Base-by-base conservation (phyloP, 768 basidiomycete species). In the Rhodocollybia butyracea region DNA sequence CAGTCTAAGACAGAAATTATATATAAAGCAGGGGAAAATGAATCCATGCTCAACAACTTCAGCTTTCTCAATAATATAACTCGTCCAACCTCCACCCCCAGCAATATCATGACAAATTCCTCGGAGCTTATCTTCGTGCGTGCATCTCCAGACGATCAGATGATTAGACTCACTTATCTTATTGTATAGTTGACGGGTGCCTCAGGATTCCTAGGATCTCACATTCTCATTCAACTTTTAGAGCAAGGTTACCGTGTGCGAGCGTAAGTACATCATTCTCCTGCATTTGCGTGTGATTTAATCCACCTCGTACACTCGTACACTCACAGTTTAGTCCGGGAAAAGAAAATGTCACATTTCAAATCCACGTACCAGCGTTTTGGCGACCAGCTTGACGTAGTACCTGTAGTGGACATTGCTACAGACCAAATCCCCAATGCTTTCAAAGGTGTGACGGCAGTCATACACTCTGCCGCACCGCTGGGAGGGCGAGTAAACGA, bases 371-470 rank as follows among this genome's bases (percentile, higher is more conserved):
- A 50, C n/a, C 13, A 50, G 13, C 31, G 48, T 13, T 57, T 58
- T 32, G 59, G 57, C 11, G 59, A 60, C 38, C 32, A 48, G 7
- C 55, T 68, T 43, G 64, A 66, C 46, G 56, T 66, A 5, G 60
- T 65, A 2, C 29, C 46, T 22, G 56, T 68, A 24, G 41, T 59
- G 27, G 64, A 68, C 54, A 54, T 68, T 31, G 48, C 51, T 13
- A 55, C 55, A 6, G 63, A 58, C n/a, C 59, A 66, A 27, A 76
- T 80, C 58, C 73, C 78, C 51, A 75, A 77, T 32, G 76, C 70
- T 6, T 70, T 79, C 60, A 71, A 75, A 62, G 77, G 74, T 22
- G 73, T 80, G 15, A 69, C 74, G 38, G 78, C 70, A 1, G 64
- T 82, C 46, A 63, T 67, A 10, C 76, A 76, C 60, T 67, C 66